phyloP scores from a whole-genome alignment of 768 basidiomycete genomes.

The Mrakia gelida region DNA sequence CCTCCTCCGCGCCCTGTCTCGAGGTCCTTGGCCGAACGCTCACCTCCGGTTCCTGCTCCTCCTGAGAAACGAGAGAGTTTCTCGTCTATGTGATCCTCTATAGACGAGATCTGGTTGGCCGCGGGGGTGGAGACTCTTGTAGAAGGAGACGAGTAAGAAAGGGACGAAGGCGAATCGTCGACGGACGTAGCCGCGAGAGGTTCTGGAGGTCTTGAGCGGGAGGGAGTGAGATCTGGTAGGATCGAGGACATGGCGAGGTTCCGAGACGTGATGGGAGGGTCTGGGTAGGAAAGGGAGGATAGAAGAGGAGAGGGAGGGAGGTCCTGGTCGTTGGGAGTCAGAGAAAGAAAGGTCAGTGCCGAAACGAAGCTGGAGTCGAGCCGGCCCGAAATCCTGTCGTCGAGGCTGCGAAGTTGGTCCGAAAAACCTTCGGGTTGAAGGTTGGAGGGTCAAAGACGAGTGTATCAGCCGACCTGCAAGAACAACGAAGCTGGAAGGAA shows the following conservation, averaged over 20 bases:
- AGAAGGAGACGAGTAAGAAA: not conserved
- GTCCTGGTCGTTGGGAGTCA: not conserved
- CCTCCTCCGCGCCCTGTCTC: not conserved
- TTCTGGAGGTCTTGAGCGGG: not conserved
- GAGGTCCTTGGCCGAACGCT: not conserved
- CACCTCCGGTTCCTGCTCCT: not conserved
- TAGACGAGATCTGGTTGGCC: not conserved
- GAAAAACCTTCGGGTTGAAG: too few species aligned
- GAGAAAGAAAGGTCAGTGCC: not conserved
- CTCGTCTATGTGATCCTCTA: too few species aligned
- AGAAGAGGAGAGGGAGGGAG: not conserved
- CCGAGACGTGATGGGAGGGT: not conserved
- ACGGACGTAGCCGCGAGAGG: not conserved
- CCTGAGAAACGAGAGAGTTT: not conserved
- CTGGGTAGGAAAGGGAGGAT: not conserved
- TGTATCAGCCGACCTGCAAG: too few species aligned
- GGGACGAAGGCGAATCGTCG: not conserved
- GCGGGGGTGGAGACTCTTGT: not conserved
- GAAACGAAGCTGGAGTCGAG: not conserved
- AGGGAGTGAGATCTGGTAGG: not conserved
- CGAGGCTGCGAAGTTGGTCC: too few species aligned
- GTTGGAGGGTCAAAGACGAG: too few species aligned
- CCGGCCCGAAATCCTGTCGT: too few species aligned
- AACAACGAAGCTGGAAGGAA: too few species aligned
- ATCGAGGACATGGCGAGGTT: not conserved